Evolutionary conservation across 139 green algal genomes (phyloP).

Genomic region (Asterochloris sp.): DNA sequence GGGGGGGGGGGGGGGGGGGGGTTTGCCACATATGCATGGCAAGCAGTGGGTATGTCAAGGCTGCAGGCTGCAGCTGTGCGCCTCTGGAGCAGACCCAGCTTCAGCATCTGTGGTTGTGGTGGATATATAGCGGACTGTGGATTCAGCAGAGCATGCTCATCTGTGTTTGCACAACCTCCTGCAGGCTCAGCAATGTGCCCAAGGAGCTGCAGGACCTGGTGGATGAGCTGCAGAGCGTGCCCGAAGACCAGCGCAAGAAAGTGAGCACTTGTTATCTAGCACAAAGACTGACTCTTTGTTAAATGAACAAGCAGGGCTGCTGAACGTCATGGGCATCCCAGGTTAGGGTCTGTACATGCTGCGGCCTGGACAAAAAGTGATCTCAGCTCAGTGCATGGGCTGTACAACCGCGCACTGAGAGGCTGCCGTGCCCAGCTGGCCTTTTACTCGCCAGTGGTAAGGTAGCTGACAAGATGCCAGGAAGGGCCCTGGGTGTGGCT

Average conservation of each 20-base stretch:
- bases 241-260: background rate
- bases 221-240: background rate
- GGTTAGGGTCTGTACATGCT: background rate
- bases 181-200: background rate
- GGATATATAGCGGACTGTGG: too few species aligned
- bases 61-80: too few species aligned
- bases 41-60: too few species aligned
- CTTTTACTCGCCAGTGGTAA: background rate
- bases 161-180: too few species aligned
- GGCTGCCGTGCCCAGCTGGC: background rate
- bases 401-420: background rate
- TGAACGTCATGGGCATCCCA: background rate
- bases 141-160: too few species aligned
- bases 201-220: background rate
- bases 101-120: too few species aligned
- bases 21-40: too few species aligned
- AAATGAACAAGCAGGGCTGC: background rate
- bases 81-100: too few species aligned
- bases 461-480: too few species aligned
- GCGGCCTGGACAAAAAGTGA: background rate
- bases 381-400: background rate
- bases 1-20: too few species aligned
- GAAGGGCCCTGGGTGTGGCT: too few species aligned
- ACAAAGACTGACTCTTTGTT: too few species aligned
- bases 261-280: background rate